phyloP scores from a whole-genome alignment of 2,329 filamentous ascomycete genomes.

The Penicillium oxalicum region DNA sequence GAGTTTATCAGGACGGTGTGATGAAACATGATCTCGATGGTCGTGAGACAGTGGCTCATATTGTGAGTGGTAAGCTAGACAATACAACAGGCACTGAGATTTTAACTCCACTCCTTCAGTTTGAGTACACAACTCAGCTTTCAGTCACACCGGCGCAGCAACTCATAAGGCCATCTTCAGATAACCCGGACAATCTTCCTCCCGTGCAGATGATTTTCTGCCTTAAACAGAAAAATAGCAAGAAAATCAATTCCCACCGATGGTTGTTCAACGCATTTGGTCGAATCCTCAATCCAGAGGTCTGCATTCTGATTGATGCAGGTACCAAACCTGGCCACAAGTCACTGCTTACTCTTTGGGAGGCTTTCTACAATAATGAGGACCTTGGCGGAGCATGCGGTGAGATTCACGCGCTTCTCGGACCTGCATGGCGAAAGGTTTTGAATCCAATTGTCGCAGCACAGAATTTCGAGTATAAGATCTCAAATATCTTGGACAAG shows the following conservation, averaged over 20 bases:
- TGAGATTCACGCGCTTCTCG: constrained; percentile 95
- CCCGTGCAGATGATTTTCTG: constrained; percentile 99
- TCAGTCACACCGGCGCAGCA: constrained; percentile 92
- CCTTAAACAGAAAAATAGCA: constrained; percentile 93
- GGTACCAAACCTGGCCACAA: constrained; percentile 89
- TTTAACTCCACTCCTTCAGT: constrained; percentile 35
- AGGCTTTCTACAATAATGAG: constrained; percentile 98
- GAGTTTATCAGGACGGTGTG: constrained; percentile 91
- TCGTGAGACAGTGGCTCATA: constrained; percentile 87
- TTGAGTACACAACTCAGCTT: constrained; percentile 95
- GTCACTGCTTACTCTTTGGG: constrained; percentile 85
- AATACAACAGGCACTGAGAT: too few species aligned
- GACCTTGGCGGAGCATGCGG: constrained; percentile 92
- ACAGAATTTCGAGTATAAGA: constrained; percentile 99
- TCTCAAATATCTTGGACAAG: constrained; percentile 96
- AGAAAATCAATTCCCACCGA: constrained; percentile 98
- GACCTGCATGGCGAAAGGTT: constrained; percentile 77
- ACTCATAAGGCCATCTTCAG: constrained; percentile 79
- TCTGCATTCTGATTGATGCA: constrained; percentile 88
- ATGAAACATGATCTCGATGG: constrained; percentile 96
- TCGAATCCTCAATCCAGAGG: constrained; percentile 87
- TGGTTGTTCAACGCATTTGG: constrained; percentile 97
- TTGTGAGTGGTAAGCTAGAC: constrained; percentile 42
- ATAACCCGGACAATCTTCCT: constrained; percentile 72
- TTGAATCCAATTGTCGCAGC: constrained; percentile 87